A percentile compares a stretch with the other conserved stretches of the same genome.
Conservation (phyloP, 257 asterid genomes). For the Euphrasia confusa region DNA sequence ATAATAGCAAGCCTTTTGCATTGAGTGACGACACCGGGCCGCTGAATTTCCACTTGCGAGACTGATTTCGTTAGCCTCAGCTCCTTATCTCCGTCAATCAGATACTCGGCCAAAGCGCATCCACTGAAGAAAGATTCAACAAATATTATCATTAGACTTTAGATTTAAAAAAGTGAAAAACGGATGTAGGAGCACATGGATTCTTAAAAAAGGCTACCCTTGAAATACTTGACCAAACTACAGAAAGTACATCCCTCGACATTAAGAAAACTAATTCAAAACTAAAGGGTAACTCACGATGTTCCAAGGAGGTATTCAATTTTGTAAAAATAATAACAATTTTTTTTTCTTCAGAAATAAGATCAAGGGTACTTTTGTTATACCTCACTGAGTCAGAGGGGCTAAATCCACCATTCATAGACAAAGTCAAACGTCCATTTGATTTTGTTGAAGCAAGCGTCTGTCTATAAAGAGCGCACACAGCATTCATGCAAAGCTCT, state of each 20-base stretch:
- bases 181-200: background rate
- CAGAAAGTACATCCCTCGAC: too few relatives aligned
- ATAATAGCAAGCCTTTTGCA: conserved; percentile 24
- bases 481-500: conserved; percentile 31
- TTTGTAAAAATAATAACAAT: too few relatives aligned
- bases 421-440: background rate
- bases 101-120: conserved; percentile 33
- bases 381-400: conserved; percentile 17
- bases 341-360: too few relatives aligned
- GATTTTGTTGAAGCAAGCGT: conserved; percentile 1
- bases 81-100: conserved; percentile 28
- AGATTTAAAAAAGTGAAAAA: too few relatives aligned
- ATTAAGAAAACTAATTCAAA: too few relatives aligned
- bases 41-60: conserved; percentile 23
- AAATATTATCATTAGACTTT: background rate
- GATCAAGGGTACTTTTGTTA: too few relatives aligned
- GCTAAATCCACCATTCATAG: conserved; percentile 13
- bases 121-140: conserved; percentile 26
- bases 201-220: background rate
- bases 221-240: too few relatives aligned
- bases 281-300: background rate
- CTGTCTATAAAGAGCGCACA: conserved; percentile 28
- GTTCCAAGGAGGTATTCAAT: background rate
- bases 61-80: conserved; percentile 30
- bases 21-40: conserved; percentile 21